These are phyloP conservation scores for Aureobasidium melanogenum DNA, from an alignment of 2,329 filamentous ascomycete genomes.

Conservation along the genomic window DNA sequence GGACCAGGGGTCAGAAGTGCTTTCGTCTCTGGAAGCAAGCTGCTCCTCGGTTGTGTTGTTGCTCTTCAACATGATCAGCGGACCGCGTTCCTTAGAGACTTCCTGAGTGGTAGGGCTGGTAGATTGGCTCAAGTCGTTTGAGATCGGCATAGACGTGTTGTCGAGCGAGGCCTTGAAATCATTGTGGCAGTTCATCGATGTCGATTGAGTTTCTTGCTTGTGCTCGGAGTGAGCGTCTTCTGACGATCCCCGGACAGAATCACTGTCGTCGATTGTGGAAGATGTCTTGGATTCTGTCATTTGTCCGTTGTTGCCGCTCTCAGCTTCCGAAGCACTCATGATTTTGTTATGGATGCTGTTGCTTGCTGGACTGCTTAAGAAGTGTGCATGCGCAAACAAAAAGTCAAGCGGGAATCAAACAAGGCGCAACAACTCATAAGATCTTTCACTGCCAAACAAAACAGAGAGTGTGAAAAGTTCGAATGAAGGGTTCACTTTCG, in stretches of 20 bases:
- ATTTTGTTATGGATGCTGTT: neutral
- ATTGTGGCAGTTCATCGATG: too few relatives aligned
- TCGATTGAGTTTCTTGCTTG: neutral
- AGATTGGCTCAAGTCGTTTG: neutral
- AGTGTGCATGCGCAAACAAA: too few relatives aligned
- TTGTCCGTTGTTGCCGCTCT: neutral
- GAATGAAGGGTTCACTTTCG: too few relatives aligned
- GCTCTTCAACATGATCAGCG: neutral
- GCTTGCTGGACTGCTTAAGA: neutral
- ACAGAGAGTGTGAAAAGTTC: too few relatives aligned
- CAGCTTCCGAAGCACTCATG: neutral
- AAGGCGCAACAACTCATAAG: too few relatives aligned
- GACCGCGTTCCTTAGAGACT: neutral
- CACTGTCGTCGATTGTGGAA: neutral
- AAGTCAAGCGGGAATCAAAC: too few relatives aligned
- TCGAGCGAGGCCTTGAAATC: neutral
- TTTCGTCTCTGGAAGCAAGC: neutral
- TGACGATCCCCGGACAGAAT: neutral
- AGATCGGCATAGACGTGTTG: neutral
- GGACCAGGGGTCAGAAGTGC: too few relatives aligned
- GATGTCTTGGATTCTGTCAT: neutral
- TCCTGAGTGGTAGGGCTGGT: neutral
- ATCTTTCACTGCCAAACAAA: too few relatives aligned
- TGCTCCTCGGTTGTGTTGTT: neutral
- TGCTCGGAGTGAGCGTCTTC: neutral